These are phyloP conservation scores for Saccharomycopsis crataegensis DNA, from an alignment of 1,139 yeast species.

Conservation along the genomic window DNA sequence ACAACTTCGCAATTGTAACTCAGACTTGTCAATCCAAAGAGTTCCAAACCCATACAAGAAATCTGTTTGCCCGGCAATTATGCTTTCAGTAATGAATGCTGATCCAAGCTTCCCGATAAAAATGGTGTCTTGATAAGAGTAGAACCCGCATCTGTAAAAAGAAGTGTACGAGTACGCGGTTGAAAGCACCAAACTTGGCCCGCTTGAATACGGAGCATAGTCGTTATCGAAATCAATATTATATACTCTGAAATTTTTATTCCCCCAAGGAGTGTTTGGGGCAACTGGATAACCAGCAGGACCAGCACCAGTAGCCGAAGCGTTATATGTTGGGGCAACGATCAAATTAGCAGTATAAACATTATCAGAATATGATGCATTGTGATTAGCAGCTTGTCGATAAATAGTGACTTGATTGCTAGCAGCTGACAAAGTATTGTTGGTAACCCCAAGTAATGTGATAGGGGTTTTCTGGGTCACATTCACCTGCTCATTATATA, in stretches of 20 bases:
- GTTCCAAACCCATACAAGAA: constrained; percentile 10
- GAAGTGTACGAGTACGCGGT: constrained; percentile 3
- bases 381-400: constrained; percentile 5
- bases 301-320: constrained; percentile 6
- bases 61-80: constrained; percentile 11
- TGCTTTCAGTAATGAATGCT: constrained; percentile 2
- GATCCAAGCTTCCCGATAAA: constrained; percentile 3
- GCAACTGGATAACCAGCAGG: constrained; percentile 7
- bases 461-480: constrained; percentile 8
- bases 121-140: constrained; percentile 9
- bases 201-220: not conserved
- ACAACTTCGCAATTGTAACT: constrained; percentile 1
- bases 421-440: not conserved
- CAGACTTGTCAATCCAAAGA: constrained; percentile 3
- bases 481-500: constrained; percentile 7
- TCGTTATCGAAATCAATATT: constrained; percentile 8
- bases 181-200: constrained; percentile 3
- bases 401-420: constrained; percentile 3
- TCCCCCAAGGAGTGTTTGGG: constrained; percentile 5
- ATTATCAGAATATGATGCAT: constrained; percentile 2
- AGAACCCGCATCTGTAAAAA: constrained; percentile 9
- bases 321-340: constrained; percentile 7
- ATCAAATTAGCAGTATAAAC: constrained; percentile 8
- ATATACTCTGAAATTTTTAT: constrained; percentile 2
- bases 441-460: constrained; percentile 7